Evolutionary conservation across 176 grass and related monocot species (phyloP).

Genomic region (Thinopyrum elongatum): DNA sequence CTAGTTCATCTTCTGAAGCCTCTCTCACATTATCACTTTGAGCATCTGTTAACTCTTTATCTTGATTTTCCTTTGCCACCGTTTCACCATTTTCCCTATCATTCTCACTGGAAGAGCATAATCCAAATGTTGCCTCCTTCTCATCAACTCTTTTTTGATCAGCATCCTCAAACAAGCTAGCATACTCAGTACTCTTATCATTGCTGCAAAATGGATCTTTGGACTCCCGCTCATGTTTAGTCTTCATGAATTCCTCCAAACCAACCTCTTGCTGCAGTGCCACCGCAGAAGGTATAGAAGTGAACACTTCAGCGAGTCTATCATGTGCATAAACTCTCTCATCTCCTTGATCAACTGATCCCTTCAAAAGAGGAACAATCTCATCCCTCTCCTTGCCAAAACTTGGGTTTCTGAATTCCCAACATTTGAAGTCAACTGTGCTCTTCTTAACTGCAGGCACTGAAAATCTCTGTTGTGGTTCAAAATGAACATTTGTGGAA

Average conservation of each 20-base stretch:
- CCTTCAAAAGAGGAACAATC: slow-evolving; percentile 36
- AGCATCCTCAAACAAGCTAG: slow-evolving; percentile 6
- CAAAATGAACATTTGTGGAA: slow-evolving; percentile 24
- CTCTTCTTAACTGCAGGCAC: slow-evolving; percentile 18
- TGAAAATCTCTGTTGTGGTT: slow-evolving; percentile 10
- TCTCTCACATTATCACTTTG: slow-evolving; percentile 33
- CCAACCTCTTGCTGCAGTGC: background rate
- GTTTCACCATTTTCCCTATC: slow-evolving; percentile 18
- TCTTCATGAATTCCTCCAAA: slow-evolving; percentile 13
- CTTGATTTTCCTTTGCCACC: background rate
- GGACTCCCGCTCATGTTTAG: slow-evolving; percentile 5
- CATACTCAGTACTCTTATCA: background rate
- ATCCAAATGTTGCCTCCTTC: background rate
- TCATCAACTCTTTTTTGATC: slow-evolving; percentile 2
- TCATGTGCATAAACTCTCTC: background rate
- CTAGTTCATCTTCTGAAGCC: slow-evolving; percentile 29
- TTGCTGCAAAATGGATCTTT: slow-evolving; percentile 27
- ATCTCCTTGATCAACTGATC: background rate
- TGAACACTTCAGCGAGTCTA: background rate
- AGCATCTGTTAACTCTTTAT: background rate
- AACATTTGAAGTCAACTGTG: background rate
- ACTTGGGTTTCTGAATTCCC: slow-evolving; percentile 6
- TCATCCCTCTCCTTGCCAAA: slow-evolving; percentile 29
- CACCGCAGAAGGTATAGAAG: background rate
- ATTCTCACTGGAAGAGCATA: slow-evolving; percentile 22